These are phyloP conservation scores for Colletotrichum kahawae DNA, from an alignment of 2,329 filamentous ascomycete species.

Conservation along the genomic window DNA sequence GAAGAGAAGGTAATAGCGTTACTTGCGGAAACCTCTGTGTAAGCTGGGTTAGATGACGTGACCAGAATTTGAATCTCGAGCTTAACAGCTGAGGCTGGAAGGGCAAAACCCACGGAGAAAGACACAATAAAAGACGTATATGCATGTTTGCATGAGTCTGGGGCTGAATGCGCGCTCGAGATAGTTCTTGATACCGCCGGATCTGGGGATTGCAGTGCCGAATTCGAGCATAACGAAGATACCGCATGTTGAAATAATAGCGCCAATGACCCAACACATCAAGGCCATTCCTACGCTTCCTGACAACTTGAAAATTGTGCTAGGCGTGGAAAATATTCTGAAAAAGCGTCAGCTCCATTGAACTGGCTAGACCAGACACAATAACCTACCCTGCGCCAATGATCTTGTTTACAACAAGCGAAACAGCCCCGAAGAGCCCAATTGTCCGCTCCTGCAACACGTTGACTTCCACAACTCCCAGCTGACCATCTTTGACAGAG, in stretches of 20 bases:
- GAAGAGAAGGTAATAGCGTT: constrained; percentile 17
- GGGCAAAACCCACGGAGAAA: constrained; percentile 18
- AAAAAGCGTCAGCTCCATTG: not conserved
- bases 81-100: not conserved
- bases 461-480: constrained; percentile 6
- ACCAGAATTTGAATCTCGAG: not conserved
- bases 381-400: constrained; percentile 25
- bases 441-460: constrained; percentile 25
- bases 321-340: constrained; percentile 29
- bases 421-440: constrained; percentile 26
- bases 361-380: not conserved
- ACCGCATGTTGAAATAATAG: constrained; percentile 26
- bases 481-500: not conserved
- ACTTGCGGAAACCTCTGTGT: constrained; percentile 13
- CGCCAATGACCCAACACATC: constrained; percentile 28
- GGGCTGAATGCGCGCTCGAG: constrained; percentile 27
- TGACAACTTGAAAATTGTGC: constrained; percentile 24
- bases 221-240: constrained; percentile 28
- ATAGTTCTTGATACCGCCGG: constrained; percentile 29
- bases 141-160: constrained; percentile 25
- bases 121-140: constrained; percentile 27
- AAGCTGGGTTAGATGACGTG: not conserved
- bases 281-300: constrained; percentile 29
- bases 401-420: constrained; percentile 28
- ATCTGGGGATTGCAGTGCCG: constrained; percentile 25